These are phyloP conservation scores for Cercospora brassicicola DNA, from an alignment of 2,329 filamentous ascomycete genomes.

Conservation along the genomic window DNA sequence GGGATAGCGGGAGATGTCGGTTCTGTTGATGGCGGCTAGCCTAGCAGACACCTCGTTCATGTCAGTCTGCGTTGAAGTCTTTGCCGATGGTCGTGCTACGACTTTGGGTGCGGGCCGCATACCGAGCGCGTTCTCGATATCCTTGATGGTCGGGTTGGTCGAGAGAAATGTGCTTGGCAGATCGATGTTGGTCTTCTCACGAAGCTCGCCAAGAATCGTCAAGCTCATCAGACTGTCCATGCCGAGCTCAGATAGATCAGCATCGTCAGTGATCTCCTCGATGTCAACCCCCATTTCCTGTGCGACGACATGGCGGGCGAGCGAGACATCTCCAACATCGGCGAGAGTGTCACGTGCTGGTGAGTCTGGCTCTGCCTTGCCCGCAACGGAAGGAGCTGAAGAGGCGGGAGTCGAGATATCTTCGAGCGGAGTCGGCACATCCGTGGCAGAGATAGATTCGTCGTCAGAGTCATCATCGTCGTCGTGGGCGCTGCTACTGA, in stretches of 20 bases:
- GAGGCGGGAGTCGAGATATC: constrained; percentile 51
- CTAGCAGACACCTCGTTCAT: constrained; percentile 53
- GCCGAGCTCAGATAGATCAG: constrained; percentile 61
- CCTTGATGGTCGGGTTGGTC: constrained; percentile 62
- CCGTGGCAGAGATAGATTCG: constrained; percentile 45
- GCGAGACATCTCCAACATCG: constrained; percentile 44
- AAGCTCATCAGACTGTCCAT: constrained; percentile 57
- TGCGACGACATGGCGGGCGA: constrained; percentile 53
- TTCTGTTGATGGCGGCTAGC: constrained; percentile 40
- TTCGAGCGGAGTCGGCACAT: constrained; percentile 47
- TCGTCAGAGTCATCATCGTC: constrained; percentile 41
- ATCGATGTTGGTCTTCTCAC: constrained; percentile 53
- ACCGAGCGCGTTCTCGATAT: constrained; percentile 65
- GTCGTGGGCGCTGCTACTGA: constrained; percentile 36
- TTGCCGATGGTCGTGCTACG: constrained; percentile 24
- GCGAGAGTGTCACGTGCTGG: constrained; percentile 37
- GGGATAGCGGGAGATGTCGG: constrained; percentile 48
- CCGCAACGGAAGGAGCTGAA: constrained; percentile 48
- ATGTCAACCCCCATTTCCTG: constrained; percentile 67
- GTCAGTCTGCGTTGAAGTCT: constrained; percentile 36
- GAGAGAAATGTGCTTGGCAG: constrained; percentile 58
- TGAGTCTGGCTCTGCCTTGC: constrained; percentile 42
- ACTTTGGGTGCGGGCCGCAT: constrained; percentile 45
- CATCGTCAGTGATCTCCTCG: constrained; percentile 53
- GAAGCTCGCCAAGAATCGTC: constrained; percentile 53